Evolutionary conservation across 305 asterid species (phyloP).

Genomic region (Caryopteris hybrid): DNA sequence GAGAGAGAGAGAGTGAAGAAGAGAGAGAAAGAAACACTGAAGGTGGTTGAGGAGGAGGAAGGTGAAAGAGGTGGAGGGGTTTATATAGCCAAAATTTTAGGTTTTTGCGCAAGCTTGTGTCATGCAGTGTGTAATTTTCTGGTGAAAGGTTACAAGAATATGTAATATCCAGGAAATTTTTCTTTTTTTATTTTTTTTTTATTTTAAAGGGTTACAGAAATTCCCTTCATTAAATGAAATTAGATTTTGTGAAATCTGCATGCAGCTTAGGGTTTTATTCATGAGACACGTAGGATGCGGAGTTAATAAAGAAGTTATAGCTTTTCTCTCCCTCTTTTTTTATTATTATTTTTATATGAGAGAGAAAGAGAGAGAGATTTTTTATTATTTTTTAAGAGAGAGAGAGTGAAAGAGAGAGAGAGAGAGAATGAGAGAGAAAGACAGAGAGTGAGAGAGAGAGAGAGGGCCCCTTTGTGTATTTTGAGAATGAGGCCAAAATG

Average conservation of each 20-base stretch:
- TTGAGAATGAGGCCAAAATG: slow-evolving; percentile 18
- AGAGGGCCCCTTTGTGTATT: slow-evolving; percentile 1
- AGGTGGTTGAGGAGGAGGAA: slow-evolving; percentile 44
- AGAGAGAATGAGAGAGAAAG: no score
- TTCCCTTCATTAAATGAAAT: slow-evolving; percentile 3
- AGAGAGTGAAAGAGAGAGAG: no score
- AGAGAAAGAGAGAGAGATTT: no score
- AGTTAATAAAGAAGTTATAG: slow-evolving; percentile 4
- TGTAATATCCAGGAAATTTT: no score
- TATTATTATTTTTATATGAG: no score
- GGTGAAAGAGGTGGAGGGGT: slow-evolving; percentile 15
- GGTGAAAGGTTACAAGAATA: slow-evolving; percentile 20
- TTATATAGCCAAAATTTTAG: slow-evolving; percentile 22
- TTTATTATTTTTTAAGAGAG: no score
- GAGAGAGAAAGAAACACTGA: not conserved
- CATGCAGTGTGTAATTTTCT: slow-evolving; percentile 17
- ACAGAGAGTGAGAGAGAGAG: no score
- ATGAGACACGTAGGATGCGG: slow-evolving; percentile 24
- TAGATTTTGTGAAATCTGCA: slow-evolving; percentile 34
- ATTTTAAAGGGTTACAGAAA: slow-evolving; percentile 5
- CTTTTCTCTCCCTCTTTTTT: no score
- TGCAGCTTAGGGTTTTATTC: slow-evolving; percentile 22
- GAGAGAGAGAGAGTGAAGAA: not conserved
- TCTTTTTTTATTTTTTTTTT: no score
- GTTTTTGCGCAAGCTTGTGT: slow-evolving; percentile 13